These are phyloP conservation scores for Sungouiozyma intestinalis DNA, from an alignment of 805 yeast genomes.

Conservation along the genomic window DNA sequence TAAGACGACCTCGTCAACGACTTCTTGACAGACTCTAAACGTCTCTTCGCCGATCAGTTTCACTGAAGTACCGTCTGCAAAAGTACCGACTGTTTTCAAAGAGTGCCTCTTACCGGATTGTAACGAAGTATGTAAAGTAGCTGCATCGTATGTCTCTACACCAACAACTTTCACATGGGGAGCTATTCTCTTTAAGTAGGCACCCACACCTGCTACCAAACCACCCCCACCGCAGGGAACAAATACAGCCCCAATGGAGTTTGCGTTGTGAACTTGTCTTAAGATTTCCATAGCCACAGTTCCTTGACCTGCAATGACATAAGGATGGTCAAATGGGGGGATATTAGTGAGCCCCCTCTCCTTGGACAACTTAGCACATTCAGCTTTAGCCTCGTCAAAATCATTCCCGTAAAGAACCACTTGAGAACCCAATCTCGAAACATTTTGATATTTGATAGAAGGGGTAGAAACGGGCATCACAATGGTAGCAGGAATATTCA, in stretches of 20 bases:
- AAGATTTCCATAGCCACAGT: conserved; percentile 90
- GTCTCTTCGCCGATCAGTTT: conserved; percentile 84
- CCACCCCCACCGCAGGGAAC: conserved; percentile 98
- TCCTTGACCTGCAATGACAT: conserved; percentile 98
- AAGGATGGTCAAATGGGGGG: conserved; percentile 98
- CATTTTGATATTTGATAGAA: conserved; percentile 84
- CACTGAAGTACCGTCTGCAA: conserved; percentile 99
- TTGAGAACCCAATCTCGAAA: conserved; percentile 83
- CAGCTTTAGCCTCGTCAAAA: conserved; percentile 89
- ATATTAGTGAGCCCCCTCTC: conserved; percentile 74
- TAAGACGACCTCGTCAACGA: conserved; percentile 79
- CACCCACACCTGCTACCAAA: conserved; percentile 77
- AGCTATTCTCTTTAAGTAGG: conserved; percentile 86
- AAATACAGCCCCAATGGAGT: conserved; percentile 75
- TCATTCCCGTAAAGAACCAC: conserved; percentile 91
- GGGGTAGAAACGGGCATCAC: conserved; percentile 99
- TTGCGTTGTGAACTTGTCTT: conserved; percentile 61
- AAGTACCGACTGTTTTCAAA: conserved; percentile 75
- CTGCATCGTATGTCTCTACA: conserved; percentile 93
- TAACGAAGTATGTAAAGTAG: conserved; percentile 74
- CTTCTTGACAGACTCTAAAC: conserved; percentile 63
- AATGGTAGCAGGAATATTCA: conserved; percentile 87
- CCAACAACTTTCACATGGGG: conserved; percentile 96
- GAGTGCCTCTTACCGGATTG: conserved; percentile 42
- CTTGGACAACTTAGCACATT: conserved; percentile 62